Base-by-base conservation (phyloP, 306 rosid genomes). In the Canavalia ensiformis region DNA sequence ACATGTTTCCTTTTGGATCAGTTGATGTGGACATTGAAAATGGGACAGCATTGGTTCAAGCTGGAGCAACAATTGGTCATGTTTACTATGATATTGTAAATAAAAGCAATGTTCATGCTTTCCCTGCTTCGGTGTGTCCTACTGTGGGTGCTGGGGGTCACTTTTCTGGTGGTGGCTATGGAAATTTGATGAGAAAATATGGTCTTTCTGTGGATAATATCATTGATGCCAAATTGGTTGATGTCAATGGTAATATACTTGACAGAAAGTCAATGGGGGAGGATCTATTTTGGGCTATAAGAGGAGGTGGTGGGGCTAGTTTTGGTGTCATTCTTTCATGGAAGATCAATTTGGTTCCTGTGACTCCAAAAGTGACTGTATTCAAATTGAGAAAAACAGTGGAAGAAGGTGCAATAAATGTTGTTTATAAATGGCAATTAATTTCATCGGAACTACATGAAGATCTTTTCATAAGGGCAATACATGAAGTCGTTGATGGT, bases 231-330 rank as follows among this genome's bases (percentile, higher is more conserved):
- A 47, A 6, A 2, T 2, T 85, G 1, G 80, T 85, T 72, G 88
- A 85, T 76, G 84, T 66, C 3, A 72, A 80, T 49, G 89, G 87
- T 9, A 69, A 37, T 6, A 71, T 83, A 2, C 89, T 75, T 13
- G 77, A 83, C 0, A 80, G 85, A 78, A 58, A 83, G 25, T 46
- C 75, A 8, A 86, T 86, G 89, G 87, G 89, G 2, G 83, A 80
- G 18, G 89, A 86, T 76, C 68, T 76, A 0, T 86, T 86, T 83
- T 86, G 89, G 89, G 89, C 87, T 9, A 86, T 86, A 25, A 71
- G 89, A 54, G 87, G 89, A 8, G 89, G 85, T 7, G 89, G 87
- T 28, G 87, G 87, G 0, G 87, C 81, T 0, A 86, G 85, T 66
- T 86, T 86, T n/a, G 89, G 89, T 33, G 87, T 86, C 18, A 77